Percentiles rank a stretch among this genome's conserved stretches.
Evolutionary conservation across 1,139 yeast species (phyloP).

Genomic region (Blastobotrys proliferans): DNA sequence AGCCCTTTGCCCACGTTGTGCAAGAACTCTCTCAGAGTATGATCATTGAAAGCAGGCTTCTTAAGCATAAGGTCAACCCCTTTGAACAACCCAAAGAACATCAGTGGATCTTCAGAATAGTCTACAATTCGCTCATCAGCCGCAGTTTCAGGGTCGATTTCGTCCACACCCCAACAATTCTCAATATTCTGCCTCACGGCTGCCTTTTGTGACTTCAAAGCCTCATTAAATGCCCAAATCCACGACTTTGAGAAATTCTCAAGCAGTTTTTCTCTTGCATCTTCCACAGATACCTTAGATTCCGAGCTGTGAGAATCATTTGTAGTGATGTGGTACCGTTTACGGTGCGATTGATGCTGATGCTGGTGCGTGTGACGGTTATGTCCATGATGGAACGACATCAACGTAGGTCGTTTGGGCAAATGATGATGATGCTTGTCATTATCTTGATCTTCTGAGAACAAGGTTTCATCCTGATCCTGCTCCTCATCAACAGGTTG

Average conservation of each 20-base stretch:
- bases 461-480: neutral
- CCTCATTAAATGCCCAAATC: slow-evolving; percentile 44
- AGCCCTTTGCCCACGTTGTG: slow-evolving; percentile 76
- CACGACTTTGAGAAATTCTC: slow-evolving; percentile 64
- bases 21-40: slow-evolving; percentile 55
- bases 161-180: slow-evolving; percentile 48
- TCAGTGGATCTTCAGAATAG: slow-evolving; percentile 58
- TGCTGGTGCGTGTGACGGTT: neutral
- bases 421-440: neutral
- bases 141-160: slow-evolving; percentile 42
- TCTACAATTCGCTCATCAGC: slow-evolving; percentile 54
- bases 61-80: slow-evolving; percentile 52
- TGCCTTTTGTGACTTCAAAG: slow-evolving; percentile 28
- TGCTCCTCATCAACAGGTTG: slow-evolving; percentile 7
- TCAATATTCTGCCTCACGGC: slow-evolving; percentile 52
- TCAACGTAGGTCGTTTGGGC: neutral
- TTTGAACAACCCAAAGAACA: slow-evolving; percentile 55
- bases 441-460: neutral
- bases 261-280: slow-evolving; percentile 33
- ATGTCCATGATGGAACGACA: neutral
- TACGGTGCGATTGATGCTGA: neutral
- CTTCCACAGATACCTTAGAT: slow-evolving; percentile 30
- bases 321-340: neutral
- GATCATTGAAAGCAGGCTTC: slow-evolving; percentile 53
- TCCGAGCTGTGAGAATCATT: slow-evolving; percentile 5